These are phyloP conservation scores for Liquidambar formosana DNA, from an alignment of 164 flowering plant species.

Conservation along the genomic window DNA sequence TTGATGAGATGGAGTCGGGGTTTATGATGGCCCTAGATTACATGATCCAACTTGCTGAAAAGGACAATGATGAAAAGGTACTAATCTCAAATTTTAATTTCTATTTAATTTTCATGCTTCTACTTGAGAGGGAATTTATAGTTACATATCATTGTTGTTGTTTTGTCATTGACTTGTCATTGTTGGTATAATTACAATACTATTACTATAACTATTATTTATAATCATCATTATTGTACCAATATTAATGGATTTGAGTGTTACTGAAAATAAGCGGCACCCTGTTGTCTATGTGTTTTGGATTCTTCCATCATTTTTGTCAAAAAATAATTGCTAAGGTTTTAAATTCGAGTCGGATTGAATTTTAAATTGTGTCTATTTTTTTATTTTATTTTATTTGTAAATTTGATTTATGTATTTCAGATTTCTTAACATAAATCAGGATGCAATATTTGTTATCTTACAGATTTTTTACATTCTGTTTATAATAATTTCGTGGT, in stretches of 20 bases:
- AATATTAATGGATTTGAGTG: not conserved
- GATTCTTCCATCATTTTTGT: not conserved
- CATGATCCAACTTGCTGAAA: slow-evolving; percentile 88
- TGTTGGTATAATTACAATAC: not conserved
- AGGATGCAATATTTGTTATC: too few species aligned
- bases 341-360: too few species aligned
- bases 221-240: not conserved
- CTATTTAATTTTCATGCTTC: not conserved
- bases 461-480: too few species aligned
- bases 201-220: not conserved
- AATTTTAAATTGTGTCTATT: not conserved
- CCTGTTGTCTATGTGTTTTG: not conserved
- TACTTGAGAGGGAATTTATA: not conserved
- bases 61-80: slow-evolving; percentile 86
- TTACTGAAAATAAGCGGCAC: not conserved
- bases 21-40: slow-evolving; percentile 97
- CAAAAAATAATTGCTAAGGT: too few species aligned
- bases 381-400: too few species aligned
- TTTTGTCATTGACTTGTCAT: too few species aligned
- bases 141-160: not conserved
- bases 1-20: slow-evolving; percentile 94
- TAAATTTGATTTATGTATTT: too few species aligned
- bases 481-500: too few species aligned
- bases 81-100: not conserved
- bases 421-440: too few species aligned